These are phyloP conservation scores for Epithele typhae DNA, from an alignment of 768 basidiomycete genomes.

Conservation along the genomic window DNA sequence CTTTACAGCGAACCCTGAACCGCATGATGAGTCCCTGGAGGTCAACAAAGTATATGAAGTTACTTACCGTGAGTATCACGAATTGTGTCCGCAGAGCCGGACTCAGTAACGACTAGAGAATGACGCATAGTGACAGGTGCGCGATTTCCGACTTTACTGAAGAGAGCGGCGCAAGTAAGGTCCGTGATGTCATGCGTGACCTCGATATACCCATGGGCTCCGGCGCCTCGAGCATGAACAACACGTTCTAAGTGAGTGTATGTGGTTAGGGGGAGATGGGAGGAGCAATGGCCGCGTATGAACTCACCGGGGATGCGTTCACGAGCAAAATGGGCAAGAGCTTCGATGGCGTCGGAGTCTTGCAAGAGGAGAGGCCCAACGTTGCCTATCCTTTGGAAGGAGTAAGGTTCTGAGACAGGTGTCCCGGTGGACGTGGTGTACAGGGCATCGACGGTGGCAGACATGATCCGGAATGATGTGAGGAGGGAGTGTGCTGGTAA, in stretches of 20 bases:
- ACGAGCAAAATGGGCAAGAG: constrained; percentile 21
- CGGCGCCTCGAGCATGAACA: constrained; percentile 34
- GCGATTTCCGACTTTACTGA: constrained; percentile 48
- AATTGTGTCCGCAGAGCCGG: constrained; percentile 44
- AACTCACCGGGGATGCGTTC: constrained; percentile 27
- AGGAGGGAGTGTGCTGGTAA: no score
- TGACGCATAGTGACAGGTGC: no score
- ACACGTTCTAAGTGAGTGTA: no score
- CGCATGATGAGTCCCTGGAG: background rate
- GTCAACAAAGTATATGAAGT: constrained; percentile 34
- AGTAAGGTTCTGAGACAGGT: constrained; percentile 72
- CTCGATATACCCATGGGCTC: constrained; percentile 51
- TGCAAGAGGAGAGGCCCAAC: constrained; percentile 86
- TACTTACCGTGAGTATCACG: constrained; percentile 55
- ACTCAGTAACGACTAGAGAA: constrained; percentile 48
- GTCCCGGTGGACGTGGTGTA: constrained; percentile 90
- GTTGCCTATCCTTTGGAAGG: constrained; percentile 67
- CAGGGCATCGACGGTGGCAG: constrained; percentile 47
- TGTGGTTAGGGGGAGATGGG: no score
- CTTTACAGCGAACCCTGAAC: constrained; percentile 11
- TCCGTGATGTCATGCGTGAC: constrained; percentile 37
- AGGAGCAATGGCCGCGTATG: background rate
- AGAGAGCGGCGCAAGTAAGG: background rate
- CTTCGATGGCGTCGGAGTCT: constrained; percentile 23
- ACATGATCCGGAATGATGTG: no score